Percentiles rank a stretch among this genome's conserved stretches.
phyloP scores from a whole-genome alignment of 345 rosid genomes.

The Pistacia vera region DNA sequence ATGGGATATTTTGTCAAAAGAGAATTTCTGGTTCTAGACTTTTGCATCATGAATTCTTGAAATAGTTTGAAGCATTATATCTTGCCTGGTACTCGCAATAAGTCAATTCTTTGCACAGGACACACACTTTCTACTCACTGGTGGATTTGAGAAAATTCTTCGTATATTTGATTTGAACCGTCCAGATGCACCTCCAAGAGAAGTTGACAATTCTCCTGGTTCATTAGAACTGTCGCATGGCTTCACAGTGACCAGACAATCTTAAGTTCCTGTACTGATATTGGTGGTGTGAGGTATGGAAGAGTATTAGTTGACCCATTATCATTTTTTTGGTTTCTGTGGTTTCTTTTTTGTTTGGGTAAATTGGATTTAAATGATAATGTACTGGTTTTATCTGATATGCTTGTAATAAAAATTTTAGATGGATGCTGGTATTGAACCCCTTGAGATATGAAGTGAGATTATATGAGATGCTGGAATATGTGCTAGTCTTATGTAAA shows the following conservation, averaged over 20 bases:
- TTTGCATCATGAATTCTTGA: not conserved
- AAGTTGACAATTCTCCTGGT: constrained; percentile 85
- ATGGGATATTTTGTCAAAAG: not conserved
- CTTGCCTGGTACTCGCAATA: not conserved
- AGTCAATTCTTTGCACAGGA: too few relatives aligned
- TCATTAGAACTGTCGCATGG: constrained; percentile 93
- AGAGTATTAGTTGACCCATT: not conserved
- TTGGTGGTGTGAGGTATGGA: constrained; percentile 85
- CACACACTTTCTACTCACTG: too few relatives aligned
- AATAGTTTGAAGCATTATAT: not conserved
- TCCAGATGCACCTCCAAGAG: constrained; percentile 87
- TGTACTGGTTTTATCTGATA: not conserved
- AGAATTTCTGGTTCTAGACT: not conserved
- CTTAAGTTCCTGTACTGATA: constrained; percentile 85
- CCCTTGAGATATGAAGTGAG: not conserved
- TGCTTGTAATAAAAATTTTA: not conserved
- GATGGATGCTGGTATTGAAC: not conserved
- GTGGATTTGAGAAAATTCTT: constrained; percentile 9
- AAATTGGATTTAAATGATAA: constrained; percentile 5
- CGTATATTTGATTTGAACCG: constrained; percentile 88
- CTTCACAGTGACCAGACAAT: constrained; percentile 97
- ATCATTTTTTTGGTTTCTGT: constrained; percentile 3
- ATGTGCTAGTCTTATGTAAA: not conserved
- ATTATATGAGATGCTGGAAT: not conserved
- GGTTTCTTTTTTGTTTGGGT: not conserved